A percentile compares a stretch with the other conserved stretches of the same genome.
These are phyloP conservation scores for Knufia fluminis DNA, from an alignment of 2,329 filamentous ascomycete species.

Conservation along the genomic window DNA sequence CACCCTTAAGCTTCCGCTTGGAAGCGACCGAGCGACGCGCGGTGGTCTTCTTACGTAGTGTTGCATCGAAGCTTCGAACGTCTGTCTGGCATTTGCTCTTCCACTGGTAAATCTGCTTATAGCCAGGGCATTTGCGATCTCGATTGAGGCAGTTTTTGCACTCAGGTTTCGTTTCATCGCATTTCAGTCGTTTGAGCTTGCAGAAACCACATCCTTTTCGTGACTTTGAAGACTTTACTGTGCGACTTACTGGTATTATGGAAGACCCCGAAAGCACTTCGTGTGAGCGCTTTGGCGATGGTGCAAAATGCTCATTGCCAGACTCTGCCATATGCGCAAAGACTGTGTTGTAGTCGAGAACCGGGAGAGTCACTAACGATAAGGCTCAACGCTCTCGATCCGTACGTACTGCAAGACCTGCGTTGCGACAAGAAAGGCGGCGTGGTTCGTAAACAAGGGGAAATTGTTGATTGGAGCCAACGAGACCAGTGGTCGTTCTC, in stretches of 20 bases:
- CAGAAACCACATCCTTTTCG: neutral
- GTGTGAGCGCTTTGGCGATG: neutral
- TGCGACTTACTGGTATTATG: neutral
- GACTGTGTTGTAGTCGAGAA: neutral
- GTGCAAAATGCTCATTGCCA: neutral
- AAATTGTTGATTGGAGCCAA: too few relatives aligned
- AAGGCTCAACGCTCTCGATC: too few relatives aligned
- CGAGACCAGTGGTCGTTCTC: too few relatives aligned
- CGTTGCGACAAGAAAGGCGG: too few relatives aligned
- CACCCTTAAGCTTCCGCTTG: neutral
- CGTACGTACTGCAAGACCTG: too few relatives aligned
- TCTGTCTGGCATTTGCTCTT: neutral
- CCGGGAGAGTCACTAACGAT: too few relatives aligned
- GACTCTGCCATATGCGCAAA: neutral
- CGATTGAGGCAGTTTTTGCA: slow-evolving; percentile 22
- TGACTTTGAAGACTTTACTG: neutral
- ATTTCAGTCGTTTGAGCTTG: slow-evolving; percentile 19
- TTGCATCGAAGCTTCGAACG: neutral
- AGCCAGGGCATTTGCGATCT: slow-evolving; percentile 18
- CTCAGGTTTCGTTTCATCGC: slow-evolving; percentile 23
- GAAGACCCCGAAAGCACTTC: neutral
- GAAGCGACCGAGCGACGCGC: neutral
- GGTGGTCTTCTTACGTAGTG: neutral
- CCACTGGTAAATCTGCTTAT: neutral
- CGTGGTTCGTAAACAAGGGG: too few relatives aligned